phyloP scores from a whole-genome alignment of 441 rosid genomes.

The Caryocar brasiliense region DNA sequence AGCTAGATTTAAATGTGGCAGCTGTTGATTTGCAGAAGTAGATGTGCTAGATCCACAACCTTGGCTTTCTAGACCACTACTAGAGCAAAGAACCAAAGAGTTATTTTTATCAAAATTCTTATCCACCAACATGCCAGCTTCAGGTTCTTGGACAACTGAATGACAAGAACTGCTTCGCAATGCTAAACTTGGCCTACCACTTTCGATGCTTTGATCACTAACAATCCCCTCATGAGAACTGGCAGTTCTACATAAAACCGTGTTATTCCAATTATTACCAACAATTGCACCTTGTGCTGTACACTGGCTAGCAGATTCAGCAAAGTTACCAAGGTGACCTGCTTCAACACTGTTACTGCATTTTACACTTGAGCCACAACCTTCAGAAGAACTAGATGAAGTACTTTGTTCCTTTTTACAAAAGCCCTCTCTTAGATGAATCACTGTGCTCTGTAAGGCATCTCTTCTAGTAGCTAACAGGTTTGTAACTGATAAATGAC shows the following conservation, averaged over 20 bases:
- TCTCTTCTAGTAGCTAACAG: conserved; percentile 97
- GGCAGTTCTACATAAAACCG: conserved; percentile 43
- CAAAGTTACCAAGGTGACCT: conserved; percentile 55
- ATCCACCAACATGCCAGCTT: conserved; percentile 61
- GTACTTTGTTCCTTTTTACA: conserved; percentile 85
- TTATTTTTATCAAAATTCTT: conserved; percentile 60
- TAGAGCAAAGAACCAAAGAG: conserved; percentile 61
- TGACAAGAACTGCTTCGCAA: conserved; percentile 85
- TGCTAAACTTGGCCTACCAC: conserved; percentile 95
- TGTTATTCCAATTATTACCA: conserved; percentile 47
- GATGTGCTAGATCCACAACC: conserved; percentile 94
- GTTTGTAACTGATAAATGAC: conserved; percentile 82
- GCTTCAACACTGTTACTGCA: conserved; percentile 89
- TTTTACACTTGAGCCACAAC: conserved; percentile 95
- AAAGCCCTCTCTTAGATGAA: conserved; percentile 96
- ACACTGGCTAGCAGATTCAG: conserved; percentile 51
- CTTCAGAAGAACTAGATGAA: conserved; percentile 98
- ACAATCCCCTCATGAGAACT: conserved; percentile 79
- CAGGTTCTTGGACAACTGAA: conserved; percentile 82
- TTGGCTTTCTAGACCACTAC: conserved; percentile 90
- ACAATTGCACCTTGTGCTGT: conserved; percentile 43
- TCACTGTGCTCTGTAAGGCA: conserved; percentile 92
- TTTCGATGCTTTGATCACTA: conserved; percentile 93
- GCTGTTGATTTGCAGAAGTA: conserved; percentile 75
- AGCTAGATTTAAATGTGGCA: conserved; percentile 79